Evolutionary conservation across 176 grass and related monocot species (phyloP).

Genomic region (Phragmites australis): DNA sequence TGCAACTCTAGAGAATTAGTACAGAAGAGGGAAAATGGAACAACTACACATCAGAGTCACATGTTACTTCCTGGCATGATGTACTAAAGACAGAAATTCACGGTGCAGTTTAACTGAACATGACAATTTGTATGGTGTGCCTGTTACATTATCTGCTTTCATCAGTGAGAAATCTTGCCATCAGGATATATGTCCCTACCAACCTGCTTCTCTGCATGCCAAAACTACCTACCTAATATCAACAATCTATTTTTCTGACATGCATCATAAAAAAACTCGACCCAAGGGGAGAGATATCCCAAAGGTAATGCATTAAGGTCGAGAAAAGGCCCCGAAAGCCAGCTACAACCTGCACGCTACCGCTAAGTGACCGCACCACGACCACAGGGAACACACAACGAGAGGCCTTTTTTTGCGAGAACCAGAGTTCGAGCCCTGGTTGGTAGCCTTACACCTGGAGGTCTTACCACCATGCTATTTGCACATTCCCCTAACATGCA

Average conservation of each 20-base stretch:
- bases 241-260: not conserved
- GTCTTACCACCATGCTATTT: too few relatives aligned
- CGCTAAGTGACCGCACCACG: too few relatives aligned
- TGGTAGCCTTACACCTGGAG: too few relatives aligned
- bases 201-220: not conserved
- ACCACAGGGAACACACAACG: too few relatives aligned
- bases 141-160: not conserved
- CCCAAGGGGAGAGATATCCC: too few relatives aligned
- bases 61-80: conserved; percentile 10
- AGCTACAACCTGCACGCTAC: too few relatives aligned
- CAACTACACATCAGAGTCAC: not conserved
- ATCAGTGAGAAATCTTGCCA: not conserved
- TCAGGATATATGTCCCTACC: not conserved
- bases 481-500: not conserved
- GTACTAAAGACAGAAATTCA: not conserved
- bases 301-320: too few relatives aligned
- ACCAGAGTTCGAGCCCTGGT: too few relatives aligned
- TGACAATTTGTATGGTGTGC: not conserved
- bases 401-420: too few relatives aligned
- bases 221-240: not conserved
- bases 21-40: not conserved
- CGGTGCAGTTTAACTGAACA: conserved; percentile 5
- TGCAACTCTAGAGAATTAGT: not conserved
- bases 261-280: not conserved
- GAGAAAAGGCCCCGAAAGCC: too few relatives aligned